A percentile compares a stretch with the other conserved stretches of the same genome.
These are phyloP conservation scores for Hsuehochloa calcarea DNA, from an alignment of 176 grass and related monocot species.

Conservation along the genomic window DNA sequence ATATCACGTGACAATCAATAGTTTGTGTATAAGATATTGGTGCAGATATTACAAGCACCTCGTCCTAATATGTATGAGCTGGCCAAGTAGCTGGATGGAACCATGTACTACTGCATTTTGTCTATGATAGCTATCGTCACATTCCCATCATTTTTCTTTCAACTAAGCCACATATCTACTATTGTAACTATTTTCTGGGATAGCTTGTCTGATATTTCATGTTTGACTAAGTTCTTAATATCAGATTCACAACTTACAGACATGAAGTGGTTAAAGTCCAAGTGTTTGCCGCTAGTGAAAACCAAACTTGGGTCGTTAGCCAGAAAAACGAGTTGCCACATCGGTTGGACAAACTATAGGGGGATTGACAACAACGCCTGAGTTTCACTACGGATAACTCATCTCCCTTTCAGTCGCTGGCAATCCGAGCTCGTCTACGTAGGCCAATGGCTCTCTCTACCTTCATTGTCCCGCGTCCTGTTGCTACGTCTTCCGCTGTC, in stretches of 20 bases:
- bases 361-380: neutral
- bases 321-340: neutral
- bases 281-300: neutral
- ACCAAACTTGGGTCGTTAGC: neutral
- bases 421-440: neutral
- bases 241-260: neutral
- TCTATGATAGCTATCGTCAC: conserved; percentile 8
- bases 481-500: neutral
- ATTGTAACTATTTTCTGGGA: neutral
- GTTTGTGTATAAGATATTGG: conserved; percentile 29
- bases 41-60: conserved; percentile 31
- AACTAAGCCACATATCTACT: neutral
- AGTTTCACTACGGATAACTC: neutral
- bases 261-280: neutral
- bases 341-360: neutral
- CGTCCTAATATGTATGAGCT: conserved; percentile 27
- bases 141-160: neutral
- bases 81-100: conserved; percentile 16
- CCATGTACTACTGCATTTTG: conserved; percentile 9
- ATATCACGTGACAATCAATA: conserved; percentile 10
- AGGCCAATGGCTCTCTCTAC: neutral
- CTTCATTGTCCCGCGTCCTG: neutral
- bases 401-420: neutral
- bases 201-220: neutral
- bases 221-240: neutral